Conservation (phyloP, 768 basidiomycete species). For the Trametes maxima region DNA sequence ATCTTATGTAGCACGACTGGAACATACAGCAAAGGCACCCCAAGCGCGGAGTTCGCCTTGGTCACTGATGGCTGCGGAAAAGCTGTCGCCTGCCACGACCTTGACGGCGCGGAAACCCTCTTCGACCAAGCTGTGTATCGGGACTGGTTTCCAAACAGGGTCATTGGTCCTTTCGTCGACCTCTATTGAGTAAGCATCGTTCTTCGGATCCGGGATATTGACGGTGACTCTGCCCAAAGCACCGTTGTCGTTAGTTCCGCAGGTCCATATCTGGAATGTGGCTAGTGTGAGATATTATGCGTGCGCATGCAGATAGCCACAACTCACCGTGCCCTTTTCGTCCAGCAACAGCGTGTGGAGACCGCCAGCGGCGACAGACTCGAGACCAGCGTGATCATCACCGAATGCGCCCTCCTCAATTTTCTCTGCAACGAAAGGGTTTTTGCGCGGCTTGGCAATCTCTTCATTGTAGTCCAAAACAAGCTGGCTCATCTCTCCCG, state of each 20-base stretch:
- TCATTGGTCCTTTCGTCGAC: slow-evolving; percentile 38
- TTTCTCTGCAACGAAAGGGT: slow-evolving; percentile 74
- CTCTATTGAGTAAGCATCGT: slow-evolving; percentile 59
- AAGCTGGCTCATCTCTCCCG: slow-evolving; percentile 94
- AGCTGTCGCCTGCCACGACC: slow-evolving; percentile 84
- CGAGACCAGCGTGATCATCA: slow-evolving; percentile 73
- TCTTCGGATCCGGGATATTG: slow-evolving; percentile 57
- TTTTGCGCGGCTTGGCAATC: slow-evolving; percentile 74
- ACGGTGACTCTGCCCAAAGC: slow-evolving; percentile 81
- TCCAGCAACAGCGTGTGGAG: slow-evolving; percentile 90
- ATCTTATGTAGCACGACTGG: no score
- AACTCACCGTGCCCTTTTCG: slow-evolving; percentile 83
- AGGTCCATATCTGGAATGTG: slow-evolving; percentile 70
- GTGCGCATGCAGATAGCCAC: slow-evolving; percentile 5
- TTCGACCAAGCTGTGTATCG: slow-evolving; percentile 67
- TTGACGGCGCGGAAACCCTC: slow-evolving; percentile 84
- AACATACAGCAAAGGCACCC: slow-evolving; percentile 84
- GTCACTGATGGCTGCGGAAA: slow-evolving; percentile 80
- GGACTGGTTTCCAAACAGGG: slow-evolving; percentile 38
- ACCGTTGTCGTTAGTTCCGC: slow-evolving; percentile 87
- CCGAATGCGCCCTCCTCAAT: slow-evolving; percentile 75
- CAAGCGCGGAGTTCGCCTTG: slow-evolving; percentile 85
- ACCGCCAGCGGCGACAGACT: slow-evolving; percentile 80
- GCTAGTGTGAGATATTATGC: not conserved
- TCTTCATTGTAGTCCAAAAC: slow-evolving; percentile 80